These are phyloP conservation scores for Brasenia schreberi DNA, from an alignment of 164 flowering plant genomes.

Conservation along the genomic window DNA sequence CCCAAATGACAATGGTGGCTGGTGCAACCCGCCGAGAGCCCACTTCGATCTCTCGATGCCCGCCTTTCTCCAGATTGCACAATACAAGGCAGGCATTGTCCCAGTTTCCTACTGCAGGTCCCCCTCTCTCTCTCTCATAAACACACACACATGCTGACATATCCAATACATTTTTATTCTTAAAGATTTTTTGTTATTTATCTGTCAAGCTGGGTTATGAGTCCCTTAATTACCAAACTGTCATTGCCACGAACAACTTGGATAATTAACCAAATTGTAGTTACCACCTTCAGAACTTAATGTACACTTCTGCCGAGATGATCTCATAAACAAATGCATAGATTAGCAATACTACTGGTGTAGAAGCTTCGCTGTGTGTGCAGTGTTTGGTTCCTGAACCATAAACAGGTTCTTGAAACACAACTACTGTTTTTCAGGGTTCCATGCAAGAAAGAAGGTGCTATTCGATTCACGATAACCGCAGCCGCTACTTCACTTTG, in stretches of 20 bases:
- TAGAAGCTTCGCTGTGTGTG: background rate
- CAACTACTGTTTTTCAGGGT: slow-evolving; percentile 27
- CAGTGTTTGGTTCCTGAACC: background rate
- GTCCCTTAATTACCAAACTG: too few species aligned
- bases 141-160: too few species aligned
- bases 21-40: slow-evolving; percentile 58
- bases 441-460: slow-evolving; percentile 53
- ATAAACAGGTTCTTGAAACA: background rate
- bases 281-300: background rate
- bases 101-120: slow-evolving; percentile 35
- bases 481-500: slow-evolving; percentile 36
- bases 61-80: slow-evolving; percentile 37
- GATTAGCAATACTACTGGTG: background rate
- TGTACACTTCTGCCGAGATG: background rate
- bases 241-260: too few species aligned
- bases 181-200: too few species aligned
- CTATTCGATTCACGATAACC: slow-evolving; percentile 40
- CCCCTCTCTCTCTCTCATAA: background rate
- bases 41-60: slow-evolving; percentile 70
- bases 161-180: too few species aligned
- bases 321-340: background rate
- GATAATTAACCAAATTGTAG: too few species aligned
- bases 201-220: too few species aligned
- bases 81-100: slow-evolving; percentile 45
- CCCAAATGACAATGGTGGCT: slow-evolving; percentile 38